Evolutionary conservation across 1,284 basidiomycete species (phyloP), one percentile per base, ranked within the genome.

Genomic region (Retiboletus fuscus): DNA sequence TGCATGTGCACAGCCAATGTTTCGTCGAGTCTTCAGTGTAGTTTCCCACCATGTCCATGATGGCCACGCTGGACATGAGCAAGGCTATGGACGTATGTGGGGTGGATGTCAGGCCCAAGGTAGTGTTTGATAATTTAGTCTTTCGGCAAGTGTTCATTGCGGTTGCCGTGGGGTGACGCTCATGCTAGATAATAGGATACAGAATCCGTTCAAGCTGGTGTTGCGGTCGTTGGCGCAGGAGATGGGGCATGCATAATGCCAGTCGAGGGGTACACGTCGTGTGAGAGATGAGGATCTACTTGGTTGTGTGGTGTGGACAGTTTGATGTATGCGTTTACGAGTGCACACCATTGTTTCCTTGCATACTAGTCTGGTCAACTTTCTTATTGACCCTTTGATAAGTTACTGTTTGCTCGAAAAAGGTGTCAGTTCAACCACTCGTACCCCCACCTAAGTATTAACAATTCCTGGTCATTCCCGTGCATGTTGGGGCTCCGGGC

Each of bases 11-110:
- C 64, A 84, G 85, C 68, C 82, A 84, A 63, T 89, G 88, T 74
- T 84, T 91, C 26, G 86, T 87, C 51, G 87, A 90, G 68, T 86
- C 87, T 0, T 88, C 88, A 1, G 79, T 84, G 24, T 91, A 89
- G 88, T 74, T 90, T 15, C 76, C 89, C 22, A 82, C 88, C 28
- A 83, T 84, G 13, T 84, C 82, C 16, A 85, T 88, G 81, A 81
- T 91, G 5, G 87, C 90, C 0, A 87, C 87, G 28, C 80, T 91
- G 46, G 82, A 88, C 70, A 86, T 91, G 20, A 77, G 81, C 53
- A 90, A 88, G 77, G 80, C 86, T 15, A 77, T 84, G 28, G 87
- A 90, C 69, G 87, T 86, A 26, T 75, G 81, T 26, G 88, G 88
- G 20, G 80, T 82, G 4, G 77, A 81, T 16, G 73, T 87, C 18